Conservation (phyloP, 2,329 filamentous ascomycete genomes). For the Pezizomycotina sp. region DNA sequence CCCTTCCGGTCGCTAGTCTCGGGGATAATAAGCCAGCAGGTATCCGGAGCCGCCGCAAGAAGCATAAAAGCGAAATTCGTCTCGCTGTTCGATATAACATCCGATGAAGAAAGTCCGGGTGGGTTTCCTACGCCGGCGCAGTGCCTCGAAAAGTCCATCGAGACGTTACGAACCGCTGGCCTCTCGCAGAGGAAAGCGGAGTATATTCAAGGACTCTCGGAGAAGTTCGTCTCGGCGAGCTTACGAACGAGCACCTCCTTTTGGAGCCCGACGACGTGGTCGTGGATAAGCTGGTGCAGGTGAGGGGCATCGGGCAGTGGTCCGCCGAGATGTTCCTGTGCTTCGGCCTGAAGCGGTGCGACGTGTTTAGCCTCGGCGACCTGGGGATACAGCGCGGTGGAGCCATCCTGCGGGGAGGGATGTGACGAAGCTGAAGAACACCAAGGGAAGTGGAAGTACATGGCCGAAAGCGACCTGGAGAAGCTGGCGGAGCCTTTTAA, state of each 20-base stretch:
- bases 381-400: slow-evolving; percentile 88
- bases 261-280: slow-evolving; percentile 73
- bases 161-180: slow-evolving; percentile 63
- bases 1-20: slow-evolving; percentile 71
- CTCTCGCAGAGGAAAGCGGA: slow-evolving; percentile 90
- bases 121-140: slow-evolving; percentile 60
- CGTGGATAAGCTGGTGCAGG: slow-evolving; percentile 62
- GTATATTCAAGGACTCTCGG: slow-evolving; percentile 72
- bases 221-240: slow-evolving; percentile 62
- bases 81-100: slow-evolving; percentile 50
- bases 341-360: slow-evolving; percentile 84
- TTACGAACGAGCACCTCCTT: slow-evolving; percentile 59
- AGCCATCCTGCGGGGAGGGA: slow-evolving; percentile 74
- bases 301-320: slow-evolving; percentile 77
- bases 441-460: slow-evolving; percentile 91
- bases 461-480: slow-evolving; percentile 83
- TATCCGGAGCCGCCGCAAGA: slow-evolving; percentile 77
- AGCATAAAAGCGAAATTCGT: slow-evolving; percentile 80
- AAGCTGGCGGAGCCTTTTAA: slow-evolving; percentile 62
- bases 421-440: slow-evolving; percentile 59
- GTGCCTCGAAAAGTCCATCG: slow-evolving; percentile 47
- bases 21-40: slow-evolving; percentile 91
- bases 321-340: slow-evolving; percentile 96
- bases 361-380: slow-evolving; percentile 85
- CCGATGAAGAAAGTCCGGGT: too few species aligned